Conservation (phyloP, 139 green algal genomes). For the Micractinium sp. region DNA sequence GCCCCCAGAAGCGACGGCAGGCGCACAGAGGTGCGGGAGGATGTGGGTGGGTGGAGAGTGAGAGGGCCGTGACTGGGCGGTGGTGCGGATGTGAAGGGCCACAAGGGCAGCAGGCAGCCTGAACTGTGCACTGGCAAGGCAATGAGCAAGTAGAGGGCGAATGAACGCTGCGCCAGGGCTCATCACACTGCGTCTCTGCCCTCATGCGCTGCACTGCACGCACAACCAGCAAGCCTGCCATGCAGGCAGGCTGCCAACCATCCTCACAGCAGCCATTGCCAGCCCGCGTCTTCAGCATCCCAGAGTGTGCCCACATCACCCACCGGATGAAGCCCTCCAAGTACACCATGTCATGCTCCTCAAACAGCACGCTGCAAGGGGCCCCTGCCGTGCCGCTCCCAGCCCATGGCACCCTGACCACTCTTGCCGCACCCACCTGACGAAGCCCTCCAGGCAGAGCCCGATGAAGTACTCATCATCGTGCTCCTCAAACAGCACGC, state of each 20-base stretch:
- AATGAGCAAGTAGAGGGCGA: neutral
- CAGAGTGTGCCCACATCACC: neutral
- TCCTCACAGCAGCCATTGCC: too few species aligned
- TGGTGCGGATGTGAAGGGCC: too few species aligned
- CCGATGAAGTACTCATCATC: slow-evolving; percentile 66
- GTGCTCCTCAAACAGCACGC: slow-evolving; percentile 86
- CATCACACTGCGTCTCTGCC: too few species aligned
- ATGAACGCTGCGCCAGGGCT: too few species aligned
- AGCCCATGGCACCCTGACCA: neutral
- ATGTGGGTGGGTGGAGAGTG: too few species aligned
- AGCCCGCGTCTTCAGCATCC: neutral
- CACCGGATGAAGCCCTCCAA: too few species aligned
- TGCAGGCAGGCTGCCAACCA: too few species aligned
- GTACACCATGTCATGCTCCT: neutral
- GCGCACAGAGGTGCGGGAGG: too few species aligned
- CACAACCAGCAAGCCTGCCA: too few species aligned
- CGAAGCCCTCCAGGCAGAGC: slow-evolving; percentile 79
- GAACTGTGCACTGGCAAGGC: neutral
- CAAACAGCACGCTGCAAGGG: neutral
- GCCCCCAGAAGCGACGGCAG: too few species aligned
- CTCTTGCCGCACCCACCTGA: slow-evolving; percentile 6
- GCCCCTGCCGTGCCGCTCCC: neutral
- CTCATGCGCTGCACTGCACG: too few species aligned
- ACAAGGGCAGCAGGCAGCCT: neutral
- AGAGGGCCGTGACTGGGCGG: too few species aligned